These are phyloP conservation scores for Pyrenophora tritici-repentis DNA, from an alignment of 2,329 filamentous ascomycete species.

Conservation along the genomic window DNA sequence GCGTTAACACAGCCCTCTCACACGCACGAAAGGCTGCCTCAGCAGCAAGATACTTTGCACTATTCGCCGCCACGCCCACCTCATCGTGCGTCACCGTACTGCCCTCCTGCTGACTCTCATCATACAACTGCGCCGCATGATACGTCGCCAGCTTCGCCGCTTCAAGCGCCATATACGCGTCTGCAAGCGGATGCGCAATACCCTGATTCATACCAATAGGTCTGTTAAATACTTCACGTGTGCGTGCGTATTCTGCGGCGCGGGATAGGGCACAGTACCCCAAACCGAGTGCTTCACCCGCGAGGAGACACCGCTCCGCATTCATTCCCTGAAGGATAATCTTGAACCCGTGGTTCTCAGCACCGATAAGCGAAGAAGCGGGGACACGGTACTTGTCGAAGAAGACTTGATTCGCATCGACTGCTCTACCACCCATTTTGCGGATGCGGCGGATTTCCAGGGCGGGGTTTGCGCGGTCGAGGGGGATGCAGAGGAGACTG, in stretches of 20 bases:
- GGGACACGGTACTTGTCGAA: conserved; percentile 78
- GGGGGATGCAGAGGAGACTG: conserved; percentile 79
- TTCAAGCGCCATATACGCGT: conserved; percentile 65
- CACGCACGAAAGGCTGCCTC: conserved; percentile 66
- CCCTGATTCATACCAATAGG: conserved; percentile 65
- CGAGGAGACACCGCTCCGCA: conserved; percentile 57
- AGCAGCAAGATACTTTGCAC: conserved; percentile 63
- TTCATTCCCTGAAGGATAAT: conserved; percentile 61
- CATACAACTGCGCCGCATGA: conserved; percentile 64
- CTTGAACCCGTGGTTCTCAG: conserved; percentile 77
- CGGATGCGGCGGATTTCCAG: conserved; percentile 73
- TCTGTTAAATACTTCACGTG: conserved; percentile 60
- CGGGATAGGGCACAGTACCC: conserved; percentile 67
- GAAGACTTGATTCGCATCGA: conserved; percentile 87
- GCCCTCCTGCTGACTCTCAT: conserved; percentile 47
- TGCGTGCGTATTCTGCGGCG: conserved; percentile 54
- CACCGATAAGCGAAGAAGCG: conserved; percentile 67
- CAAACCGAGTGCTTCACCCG: conserved; percentile 78
- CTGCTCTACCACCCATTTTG: conserved; percentile 83
- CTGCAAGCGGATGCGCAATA: conserved; percentile 63
- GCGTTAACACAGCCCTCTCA: conserved; percentile 60
- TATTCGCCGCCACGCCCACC: conserved; percentile 61
- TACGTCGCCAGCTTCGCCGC: conserved; percentile 66
- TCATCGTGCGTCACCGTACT: conserved; percentile 40
- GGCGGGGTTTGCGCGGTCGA: conserved; percentile 65